Base-by-base conservation (phyloP, 805 yeast genomes). In the Yamadazyma takamatsuzukensis region DNA sequence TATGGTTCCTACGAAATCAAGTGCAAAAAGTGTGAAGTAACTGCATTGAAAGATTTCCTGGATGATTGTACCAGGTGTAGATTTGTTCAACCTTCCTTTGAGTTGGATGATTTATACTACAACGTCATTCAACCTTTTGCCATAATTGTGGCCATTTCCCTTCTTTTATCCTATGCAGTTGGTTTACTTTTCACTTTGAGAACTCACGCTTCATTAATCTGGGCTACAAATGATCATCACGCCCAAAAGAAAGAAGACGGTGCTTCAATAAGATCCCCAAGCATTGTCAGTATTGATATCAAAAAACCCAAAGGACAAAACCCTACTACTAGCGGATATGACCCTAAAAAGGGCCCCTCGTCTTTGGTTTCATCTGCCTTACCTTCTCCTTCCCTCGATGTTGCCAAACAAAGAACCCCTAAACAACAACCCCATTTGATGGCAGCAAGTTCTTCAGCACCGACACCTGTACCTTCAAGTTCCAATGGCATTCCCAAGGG, bases 181-280 rank as follows among this genome's bases (percentile, higher is more conserved):
- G 97, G 98, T 1, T 65, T 93, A 26, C 80, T 87, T 75, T 93
- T 93, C 56, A 93, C 98, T 0, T 71, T 93, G 49, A 76, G 95
- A 49, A 93, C 97, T 0, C 98, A 93, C 59, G 98, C 98, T 0
- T 90, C 96, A 1, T 68, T 88, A 62, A 93, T 93, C 43, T 93
- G 98, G 98, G 84, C 86, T 28, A 74, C 72, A 9, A 59, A 52
- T 30, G 68, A 62, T 30, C 54, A 44, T 27, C 40, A 33, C 14
- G 26, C 27, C 8, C 46, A 43, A 15, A 52, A 49, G 4, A 46
- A 45, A 17, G 57, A 57, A 28, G 65, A 57, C 4, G 15, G n/a
- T 1, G 41, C 40, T 8, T 30, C 39, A 5, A 36, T 53, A 24
- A 46, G 64, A 27, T 61, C 72, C 6, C 69, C 71, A 7, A 64